Percentiles rank a stretch among this genome's conserved stretches.
These are phyloP conservation scores for Ziziphus jujuba DNA, from an alignment of 306 rosid genomes.

Conservation along the genomic window DNA sequence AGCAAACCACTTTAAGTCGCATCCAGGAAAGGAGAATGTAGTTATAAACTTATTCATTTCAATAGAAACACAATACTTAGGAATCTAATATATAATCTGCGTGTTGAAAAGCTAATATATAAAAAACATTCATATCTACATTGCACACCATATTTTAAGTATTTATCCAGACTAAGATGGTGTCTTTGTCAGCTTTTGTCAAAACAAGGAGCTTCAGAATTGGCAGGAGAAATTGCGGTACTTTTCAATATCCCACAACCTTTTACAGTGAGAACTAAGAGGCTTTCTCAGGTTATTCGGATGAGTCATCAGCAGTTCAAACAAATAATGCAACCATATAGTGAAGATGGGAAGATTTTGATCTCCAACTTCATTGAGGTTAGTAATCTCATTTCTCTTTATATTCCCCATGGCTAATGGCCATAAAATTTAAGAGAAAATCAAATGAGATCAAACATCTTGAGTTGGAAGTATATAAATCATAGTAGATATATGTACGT, in stretches of 20 bases:
- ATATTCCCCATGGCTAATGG: neutral
- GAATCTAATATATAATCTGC: neutral
- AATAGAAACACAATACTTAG: neutral
- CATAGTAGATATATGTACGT: neutral
- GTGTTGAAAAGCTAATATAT: neutral
- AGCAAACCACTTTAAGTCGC: too few relatives aligned
- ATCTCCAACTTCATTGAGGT: conserved; percentile 70
- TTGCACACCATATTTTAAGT: neutral
- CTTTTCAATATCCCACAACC: conserved; percentile 81
- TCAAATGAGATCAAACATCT: neutral
- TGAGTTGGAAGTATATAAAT: too few relatives aligned
- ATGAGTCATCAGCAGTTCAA: conserved; percentile 71
- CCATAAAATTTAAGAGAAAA: neutral
- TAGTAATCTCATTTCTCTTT: conserved; percentile 13
- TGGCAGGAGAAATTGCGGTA: conserved; percentile 82
- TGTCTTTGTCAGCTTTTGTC: conserved; percentile 52
- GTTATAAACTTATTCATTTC: neutral
- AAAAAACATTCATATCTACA: neutral
- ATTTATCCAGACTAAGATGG: conserved; percentile 21
- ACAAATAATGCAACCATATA: conserved; percentile 69
- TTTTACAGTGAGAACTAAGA: conserved; percentile 78
- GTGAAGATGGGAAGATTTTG: conserved; percentile 59
- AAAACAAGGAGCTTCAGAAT: conserved; percentile 57
- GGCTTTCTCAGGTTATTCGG: conserved; percentile 70
- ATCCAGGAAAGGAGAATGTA: neutral